Evolutionary conservation across 495 filamentous ascomycete genomes (phyloP), one percentile per base, ranked within the genome.

Genomic region (Podospora pseudoanserina): DNA sequence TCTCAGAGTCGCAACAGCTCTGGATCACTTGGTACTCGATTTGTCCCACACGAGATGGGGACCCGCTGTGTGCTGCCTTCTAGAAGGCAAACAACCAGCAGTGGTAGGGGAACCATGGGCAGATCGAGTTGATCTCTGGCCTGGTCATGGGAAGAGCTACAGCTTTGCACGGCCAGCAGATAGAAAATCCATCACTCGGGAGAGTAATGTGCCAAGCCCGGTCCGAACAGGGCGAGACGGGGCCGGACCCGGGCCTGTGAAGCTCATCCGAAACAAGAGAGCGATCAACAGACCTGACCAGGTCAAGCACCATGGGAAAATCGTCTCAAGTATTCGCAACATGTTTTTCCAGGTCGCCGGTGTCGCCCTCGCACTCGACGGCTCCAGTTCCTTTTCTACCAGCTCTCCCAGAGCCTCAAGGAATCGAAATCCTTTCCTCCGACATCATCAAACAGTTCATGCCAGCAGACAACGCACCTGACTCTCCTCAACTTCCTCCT

Each of bases 131-230:
- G 30, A 49, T 49, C 39, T 49, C 9, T 49, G 39, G 13, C 39
- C 39, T 49, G 2, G 2, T 49, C 39, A 13, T 49, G 3, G 3
- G 7, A 16, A 11, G 5, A 49, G 2, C 39, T 18, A 13, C 34
- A 18, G 6, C 6, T 20, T 44, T 16, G 13, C 39, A 28, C 63
- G 20, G 19, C 49, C 49, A 5, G 60, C 6, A 18, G 20, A n/a
- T 61, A 0, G 39, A 49, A 49, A 16, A 61, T 61, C 19, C 23
- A 18, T 6, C 19, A 18, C 30, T 44, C 32, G 32, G 30, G 18
- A 32, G 27, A 23, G 34, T 30, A 28, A 59, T 34, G 9, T 49
- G 65, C 65, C 60, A 64, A 67, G 68, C 60, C 60, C 53, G 64
- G 20, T 23, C 60, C 64, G 64, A 54, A 23, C 9, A 58, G 5